Evolutionary conservation across 352 stramenopile species (phyloP), one percentile per base, ranked within the genome.

Genomic region (Globisporangium takayamanum): DNA sequence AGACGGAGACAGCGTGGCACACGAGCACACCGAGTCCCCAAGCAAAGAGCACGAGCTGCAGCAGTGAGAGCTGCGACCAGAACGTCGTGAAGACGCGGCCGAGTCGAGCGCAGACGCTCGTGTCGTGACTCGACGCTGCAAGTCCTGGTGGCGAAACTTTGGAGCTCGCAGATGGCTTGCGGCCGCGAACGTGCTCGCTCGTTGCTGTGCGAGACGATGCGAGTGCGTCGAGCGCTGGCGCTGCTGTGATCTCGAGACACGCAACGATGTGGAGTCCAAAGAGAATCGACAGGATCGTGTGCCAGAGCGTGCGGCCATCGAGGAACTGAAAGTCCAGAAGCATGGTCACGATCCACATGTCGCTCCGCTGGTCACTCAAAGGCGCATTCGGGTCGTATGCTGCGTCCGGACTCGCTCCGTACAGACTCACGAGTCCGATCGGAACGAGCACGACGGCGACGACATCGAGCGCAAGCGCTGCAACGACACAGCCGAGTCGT

Each of bases 291-390:
- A 59, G 42, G 12, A 53, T 25, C 5, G 30, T 39, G 14, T 5
- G 25, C 7, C 54, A 20, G 15, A 39, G 1, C 10, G 28, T 45
- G 15, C 14, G 15, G 22, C 33, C 47, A 2, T 51, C 46, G 2
- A 55, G 28, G 11, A 55, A 55, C 56, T 53, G 56, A 25, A 42
- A 55, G n/a, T 50, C 28, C 25, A 56, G 56, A 22, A 62, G 56
- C 48, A 55, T 50, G 5, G n/a, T 41, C 33, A 50, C 56, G 36
- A 55, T 42, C 47, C 47, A 55, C 26, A 18, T 12, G 37, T 62
- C 48, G 22, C 39, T 53, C n/a, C 37, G 36, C 54, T 59, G 54
- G n/a, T 45, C 33, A n/a, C 2, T 30, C 8, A 59, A n/a, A 2
- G 44, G 28, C 7, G 20, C 49, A 14, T 39, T 33, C 30, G 16